Base-by-base conservation (phyloP, 1,284 basidiomycete species). In the Trichosporon inkin region DNA sequence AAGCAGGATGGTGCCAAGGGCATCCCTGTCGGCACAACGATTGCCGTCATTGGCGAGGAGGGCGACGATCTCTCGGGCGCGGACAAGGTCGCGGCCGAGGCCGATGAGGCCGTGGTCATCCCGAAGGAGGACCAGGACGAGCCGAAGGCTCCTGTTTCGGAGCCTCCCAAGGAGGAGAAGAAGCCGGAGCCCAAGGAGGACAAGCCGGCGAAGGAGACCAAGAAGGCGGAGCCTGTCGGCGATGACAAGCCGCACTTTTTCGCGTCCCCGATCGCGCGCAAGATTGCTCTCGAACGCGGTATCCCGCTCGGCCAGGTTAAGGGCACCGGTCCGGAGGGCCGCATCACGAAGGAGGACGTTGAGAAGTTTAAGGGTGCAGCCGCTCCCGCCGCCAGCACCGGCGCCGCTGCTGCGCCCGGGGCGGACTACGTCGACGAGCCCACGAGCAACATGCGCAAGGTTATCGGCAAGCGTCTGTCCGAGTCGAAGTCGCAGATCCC, bases 401-500 rank as follows among this genome's bases (percentile, higher is more conserved):
- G 83, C 19, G 60, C 72, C 34, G 67, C 76, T 5, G 72, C 77
- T 19, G 66, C 74, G 39, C 70, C 78, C 34, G 68, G 71, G n/a
- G 80, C 85, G 20, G 88, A 91, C 68, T 99, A 93, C 81, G 84
- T 85, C 67, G 96, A 99, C 77, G 86, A 86, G 54, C 95, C 96
- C n/a, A 82, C 92, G 56, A 87, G 90, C 60, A 94, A 88, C 81
- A 99, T 99, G 90, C 89, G 96, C 62, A 89, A 90, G 68, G 88
- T 86, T 49, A 99, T 99, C 75, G 96, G 91, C 63, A 73, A 84
- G 57, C 90, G 96, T 68, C 85, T 99, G 67, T 86, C 88, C 3
- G 91, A 97, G 81, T 91, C 89, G 67, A 99, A 98, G 81, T 88
- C 90, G 77, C 87, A 92, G 67, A 77, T 93, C 22, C 96, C 96